Base-by-base conservation (phyloP, 768 basidiomycete species). In the Tricholomella constricta region DNA sequence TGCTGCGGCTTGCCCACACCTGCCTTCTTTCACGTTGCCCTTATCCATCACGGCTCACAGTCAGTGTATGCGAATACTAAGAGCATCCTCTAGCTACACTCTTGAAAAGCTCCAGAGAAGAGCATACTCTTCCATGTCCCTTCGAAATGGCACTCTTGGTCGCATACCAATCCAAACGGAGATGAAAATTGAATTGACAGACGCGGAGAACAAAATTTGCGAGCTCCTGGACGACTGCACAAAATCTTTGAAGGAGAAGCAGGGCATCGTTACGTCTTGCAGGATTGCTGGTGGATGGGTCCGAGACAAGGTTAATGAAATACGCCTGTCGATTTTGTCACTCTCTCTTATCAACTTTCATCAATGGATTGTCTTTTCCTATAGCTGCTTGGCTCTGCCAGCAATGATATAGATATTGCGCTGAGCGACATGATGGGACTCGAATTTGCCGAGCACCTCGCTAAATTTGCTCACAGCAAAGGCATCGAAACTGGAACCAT, bases 211-310 rank as follows among this genome's bases (percentile, higher is more conserved):
- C 50, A 72, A 72, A 26, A 76, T 98, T 37, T 94, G 91, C 69
- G 65, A 72, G 2, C 77, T 95, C n/a, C 78, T 98, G 48, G 86
- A 95, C 65, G 85, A 86, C 52, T 97, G 89, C 65, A 82, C 86
- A 6, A 70, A 66, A 12, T 72, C 80, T 58, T 72, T 88, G 59
- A 78, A 76, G 51, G 67, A 73, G 51, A 74, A 79, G 29, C 76
- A 82, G 45, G 78, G 77, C 9, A 75, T 84, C 19, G 68, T 70
- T 4, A 85, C 84, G 0, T 78, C 82, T 1, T 96, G 96, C 66
- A 81, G 97, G 59, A 91, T 99, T 42, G 97, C 94, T 10, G 97
- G 97, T 15, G 97, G 97, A 17, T 99, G 97, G 97, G 97, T 98
- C 40, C 78, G 97, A 63, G 97, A 99, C 70, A 99, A 99, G 86